phyloP scores from a whole-genome alignment of 495 filamentous ascomycete species.

The Podospora tetraspora region DNA sequence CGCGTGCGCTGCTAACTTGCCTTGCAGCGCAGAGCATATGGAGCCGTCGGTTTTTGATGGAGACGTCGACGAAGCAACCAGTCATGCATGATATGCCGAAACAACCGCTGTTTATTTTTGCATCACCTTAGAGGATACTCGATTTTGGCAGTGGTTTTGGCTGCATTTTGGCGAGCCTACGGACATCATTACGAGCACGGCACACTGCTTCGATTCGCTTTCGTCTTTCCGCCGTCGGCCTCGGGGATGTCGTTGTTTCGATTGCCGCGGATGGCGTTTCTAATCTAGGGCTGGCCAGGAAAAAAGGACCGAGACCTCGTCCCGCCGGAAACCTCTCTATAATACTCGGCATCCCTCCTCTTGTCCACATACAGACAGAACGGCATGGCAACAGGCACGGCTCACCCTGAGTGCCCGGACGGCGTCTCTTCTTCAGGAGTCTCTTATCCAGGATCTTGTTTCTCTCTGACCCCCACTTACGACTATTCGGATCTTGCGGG shows the following conservation, averaged over 20 bases:
- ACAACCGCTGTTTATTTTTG: constrained; percentile 24
- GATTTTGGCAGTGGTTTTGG: constrained; percentile 27
- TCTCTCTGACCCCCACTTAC: constrained; percentile 17
- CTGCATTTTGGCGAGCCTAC: constrained; percentile 21
- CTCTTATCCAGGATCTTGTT: constrained; percentile 11
- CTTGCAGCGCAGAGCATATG: constrained; percentile 3
- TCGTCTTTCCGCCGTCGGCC: constrained; percentile 11
- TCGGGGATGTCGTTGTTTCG: constrained; percentile 15
- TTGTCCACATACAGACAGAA: constrained; percentile 23
- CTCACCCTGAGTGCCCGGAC: constrained; percentile 16
- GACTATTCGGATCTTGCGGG: constrained; percentile 13
- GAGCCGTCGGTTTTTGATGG: constrained; percentile 21
- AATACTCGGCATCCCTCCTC: constrained; percentile 27
- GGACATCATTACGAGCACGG: constrained; percentile 31
- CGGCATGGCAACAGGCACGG: constrained; percentile 21
- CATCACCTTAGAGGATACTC: constrained; percentile 34
- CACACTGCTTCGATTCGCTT: constrained; percentile 16
- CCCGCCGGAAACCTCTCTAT: constrained; percentile 23
- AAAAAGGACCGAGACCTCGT: constrained; percentile 5
- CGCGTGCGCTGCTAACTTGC: not conserved
- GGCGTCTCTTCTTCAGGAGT: not conserved
- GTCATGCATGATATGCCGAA: constrained; percentile 28
- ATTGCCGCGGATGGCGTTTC: constrained; percentile 13
- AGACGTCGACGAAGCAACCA: constrained; percentile 22
- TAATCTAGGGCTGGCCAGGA: constrained; percentile 10